Percentiles rank a stretch among this genome's conserved stretches.
Conservation (phyloP, 345 rosid genomes). For the Capsella bursapastoris region DNA sequence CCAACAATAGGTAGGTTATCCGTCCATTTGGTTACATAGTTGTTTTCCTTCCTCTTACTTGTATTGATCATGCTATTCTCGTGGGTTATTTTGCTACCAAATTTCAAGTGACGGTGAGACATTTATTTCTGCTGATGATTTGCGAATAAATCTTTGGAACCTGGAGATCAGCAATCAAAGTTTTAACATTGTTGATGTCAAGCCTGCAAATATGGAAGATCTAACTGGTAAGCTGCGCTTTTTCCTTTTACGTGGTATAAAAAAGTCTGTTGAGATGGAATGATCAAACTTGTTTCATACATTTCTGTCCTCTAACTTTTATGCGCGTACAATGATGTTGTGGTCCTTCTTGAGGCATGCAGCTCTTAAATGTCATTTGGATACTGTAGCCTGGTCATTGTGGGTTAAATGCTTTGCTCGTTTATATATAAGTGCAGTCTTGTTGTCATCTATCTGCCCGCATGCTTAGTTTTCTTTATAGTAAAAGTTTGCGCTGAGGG, state of each 20-base stretch:
- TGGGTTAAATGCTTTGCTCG: background rate
- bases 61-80: slow-evolving; percentile 34
- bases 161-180: slow-evolving; percentile 73
- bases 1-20: slow-evolving; percentile 70
- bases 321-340: background rate
- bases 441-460: background rate
- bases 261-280: slow-evolving; percentile 7
- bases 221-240: slow-evolving; percentile 56
- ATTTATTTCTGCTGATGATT: slow-evolving; percentile 72
- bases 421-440: background rate
- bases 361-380: slow-evolving; percentile 1
- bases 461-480: slow-evolving; percentile 21
- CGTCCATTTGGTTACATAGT: slow-evolving; percentile 2
- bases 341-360: slow-evolving; percentile 2
- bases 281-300: background rate
- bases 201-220: slow-evolving; percentile 79
- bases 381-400: slow-evolving; percentile 20
- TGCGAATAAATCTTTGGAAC: slow-evolving; percentile 77
- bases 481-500: slow-evolving; percentile 8
- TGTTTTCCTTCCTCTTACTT: slow-evolving; percentile 26
- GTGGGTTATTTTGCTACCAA: slow-evolving; percentile 27
- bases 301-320: background rate
- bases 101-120: slow-evolving; percentile 69
- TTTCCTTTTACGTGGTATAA: slow-evolving; percentile 13
- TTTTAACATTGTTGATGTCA: slow-evolving; percentile 69